Base-by-base conservation (phyloP, 208 protist species). In the Leishmania arabica region DNA sequence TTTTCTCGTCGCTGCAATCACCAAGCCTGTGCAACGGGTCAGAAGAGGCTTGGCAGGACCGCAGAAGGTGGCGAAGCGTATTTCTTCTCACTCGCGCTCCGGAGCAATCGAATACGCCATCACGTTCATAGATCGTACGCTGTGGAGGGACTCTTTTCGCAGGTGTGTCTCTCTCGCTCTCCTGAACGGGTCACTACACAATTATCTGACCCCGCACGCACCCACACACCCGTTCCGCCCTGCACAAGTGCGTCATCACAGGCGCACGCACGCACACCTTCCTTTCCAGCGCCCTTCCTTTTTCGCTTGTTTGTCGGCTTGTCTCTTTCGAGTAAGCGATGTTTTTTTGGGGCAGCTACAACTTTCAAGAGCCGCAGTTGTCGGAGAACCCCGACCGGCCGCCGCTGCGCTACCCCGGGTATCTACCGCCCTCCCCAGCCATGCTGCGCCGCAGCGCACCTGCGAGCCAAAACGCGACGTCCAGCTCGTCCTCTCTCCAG, bases 331-430 rank as follows among this genome's bases (percentile, higher is more conserved):
- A 42, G 8, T 51, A 24, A 2, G 49, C 37, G 31, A 97, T 97
- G 93, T 97, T 95, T 66, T 95, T 97, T 79, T 97, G 93, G 92
- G 93, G 93, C 40, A 90, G 89, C 84, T 97, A 95, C 87, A 94
- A 90, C 80, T 97, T 97, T 81, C 84, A 92, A 56, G 86, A 86
- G 62, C 79, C 88, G 53, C 89, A 91, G 74, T 82, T 85, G 82
- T 54, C 77, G 54, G 90, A 93, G 78, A 68, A 89, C 76, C 71
- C 78, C 1, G 84, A 88, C 42, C 81, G 86, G 3, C 90, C 89
- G 31, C 79, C 89, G 42, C 84, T 97, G 66, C 89, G 89, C 7
- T 95, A 88, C 60, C 93, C 93, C 17, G 83, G 89, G 3, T 94
- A 97, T 83, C 54, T 95, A 9, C 93, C 93, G 9, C 93, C 93